These are phyloP conservation scores for Ambrosiella xylebori DNA, from an alignment of 2,329 filamentous ascomycete species.

Conservation along the genomic window DNA sequence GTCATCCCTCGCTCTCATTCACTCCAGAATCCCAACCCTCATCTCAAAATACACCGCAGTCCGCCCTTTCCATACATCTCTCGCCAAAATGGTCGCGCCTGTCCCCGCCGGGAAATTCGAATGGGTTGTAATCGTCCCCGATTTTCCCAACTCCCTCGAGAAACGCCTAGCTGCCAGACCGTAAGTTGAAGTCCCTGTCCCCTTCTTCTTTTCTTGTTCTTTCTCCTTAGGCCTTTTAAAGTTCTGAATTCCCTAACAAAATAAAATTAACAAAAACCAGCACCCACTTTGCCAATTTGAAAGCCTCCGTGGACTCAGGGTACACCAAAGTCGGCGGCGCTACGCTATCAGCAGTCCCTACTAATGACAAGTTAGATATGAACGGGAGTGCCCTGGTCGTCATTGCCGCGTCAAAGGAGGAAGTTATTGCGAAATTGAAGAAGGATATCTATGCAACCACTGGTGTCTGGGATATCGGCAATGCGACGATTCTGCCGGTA, in stretches of 20 bases:
- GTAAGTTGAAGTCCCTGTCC: constrained; percentile 24
- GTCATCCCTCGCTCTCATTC: not conserved
- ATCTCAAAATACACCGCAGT: not conserved
- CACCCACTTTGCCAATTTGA: constrained; percentile 39
- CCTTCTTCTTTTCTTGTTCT: not conserved
- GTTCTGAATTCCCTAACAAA: not conserved
- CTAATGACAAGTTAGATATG: constrained; percentile 48
- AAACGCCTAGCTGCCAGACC: constrained; percentile 45
- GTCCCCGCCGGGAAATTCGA: constrained; percentile 30
- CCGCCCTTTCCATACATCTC: not conserved
- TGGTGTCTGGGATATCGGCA: constrained; percentile 68
- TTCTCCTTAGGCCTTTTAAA: not conserved
- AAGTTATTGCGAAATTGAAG: constrained; percentile 47
- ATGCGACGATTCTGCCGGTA: constrained; percentile 36
- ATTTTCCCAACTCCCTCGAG: constrained; percentile 40
- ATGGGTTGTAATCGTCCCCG: constrained; percentile 53
- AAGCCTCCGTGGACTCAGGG: constrained; percentile 34
- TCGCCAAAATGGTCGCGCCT: constrained; percentile 18
- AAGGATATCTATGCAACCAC: constrained; percentile 54
- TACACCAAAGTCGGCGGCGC: constrained; percentile 52
- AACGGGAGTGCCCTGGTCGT: constrained; percentile 56
- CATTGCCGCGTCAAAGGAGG: constrained; percentile 49
- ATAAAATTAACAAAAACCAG: constrained; percentile 3
- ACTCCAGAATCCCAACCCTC: not conserved
- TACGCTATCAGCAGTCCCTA: constrained; percentile 46